Base-by-base conservation (phyloP, 129 eudicot genomes). In the Smallanthus sonchifolius region DNA sequence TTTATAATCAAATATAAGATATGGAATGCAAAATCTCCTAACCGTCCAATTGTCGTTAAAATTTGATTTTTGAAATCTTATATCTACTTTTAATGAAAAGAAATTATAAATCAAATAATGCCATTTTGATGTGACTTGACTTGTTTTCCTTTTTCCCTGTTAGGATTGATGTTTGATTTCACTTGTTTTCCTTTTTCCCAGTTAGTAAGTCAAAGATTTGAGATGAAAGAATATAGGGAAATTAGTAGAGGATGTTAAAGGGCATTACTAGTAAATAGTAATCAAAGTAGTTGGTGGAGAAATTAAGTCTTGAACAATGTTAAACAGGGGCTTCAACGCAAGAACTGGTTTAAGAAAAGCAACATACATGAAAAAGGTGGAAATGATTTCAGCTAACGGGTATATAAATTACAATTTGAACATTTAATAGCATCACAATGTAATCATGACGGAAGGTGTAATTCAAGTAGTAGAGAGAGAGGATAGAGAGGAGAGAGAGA, bases 261-360 rank as follows among this genome's bases (percentile, higher is more conserved):
- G 62, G 62, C 38, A 74, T 74, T 63, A 74, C 63, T n/a, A n/a
- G n/a, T n/a, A n/a, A n/a, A n/a, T 74, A 75, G 71, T 75, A 75
- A 75, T 63, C 64, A 75, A 75, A 45, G 32, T 63, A 75, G 72
- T 75, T 75, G 72, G 79, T 75, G 72, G 38, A 75, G 64, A 32
- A 74, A 44, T 45, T 62, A 16, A 74, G 47, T 72, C 24, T 72
- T 9, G 49, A 44, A 44, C 49, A 44, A 44, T 44, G 15, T 44
- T 44, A 44, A 44, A 44, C 49, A 44, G 49, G 49, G 49, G 11
- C n/a, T 44, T 10, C 10, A 44, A 44, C 10, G n/a, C 49, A 44
- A 44, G 49, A 44, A 44, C 11, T 44, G 49, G 49, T 44, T 44
- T 9, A 44, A 44, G 11, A 43, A 44, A 10, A 10, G 13, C 15